phyloP scores from a whole-genome alignment of 495 filamentous ascomycete genomes.

The Podospora comata region DNA sequence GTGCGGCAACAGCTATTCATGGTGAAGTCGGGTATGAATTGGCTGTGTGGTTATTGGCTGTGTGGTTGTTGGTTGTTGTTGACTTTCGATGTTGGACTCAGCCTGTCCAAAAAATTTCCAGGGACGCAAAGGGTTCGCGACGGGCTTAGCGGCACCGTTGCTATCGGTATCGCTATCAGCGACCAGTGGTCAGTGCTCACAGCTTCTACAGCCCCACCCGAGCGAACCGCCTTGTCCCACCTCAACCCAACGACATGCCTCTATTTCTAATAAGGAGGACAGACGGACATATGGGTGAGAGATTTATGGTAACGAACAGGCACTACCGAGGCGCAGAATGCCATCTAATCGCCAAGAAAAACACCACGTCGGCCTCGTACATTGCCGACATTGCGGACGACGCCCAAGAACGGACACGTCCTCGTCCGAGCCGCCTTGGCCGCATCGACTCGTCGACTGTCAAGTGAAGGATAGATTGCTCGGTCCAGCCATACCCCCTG shows the following conservation, averaged over 20 bases:
- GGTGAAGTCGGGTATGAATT: background rate
- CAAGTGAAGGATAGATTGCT: background rate
- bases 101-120: conserved; percentile 15
- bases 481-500: background rate
- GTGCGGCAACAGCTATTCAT: conserved; percentile 51
- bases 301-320: background rate
- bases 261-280: background rate
- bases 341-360: background rate
- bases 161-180: background rate
- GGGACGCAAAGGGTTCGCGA: background rate
- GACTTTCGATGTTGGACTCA: background rate
- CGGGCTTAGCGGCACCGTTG: background rate
- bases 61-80: background rate
- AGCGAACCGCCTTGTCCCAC: background rate
- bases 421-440: background rate
- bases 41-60: background rate
- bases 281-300: no score
- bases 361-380: background rate
- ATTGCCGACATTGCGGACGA: background rate
- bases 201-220: background rate
- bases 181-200: background rate
- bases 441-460: background rate
- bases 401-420: background rate
- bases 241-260: background rate
- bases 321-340: background rate